Percentiles rank a stretch among this genome's conserved stretches.
Conservation (phyloP, 768 basidiomycete species). For the Leccinum disarticulatum region DNA sequence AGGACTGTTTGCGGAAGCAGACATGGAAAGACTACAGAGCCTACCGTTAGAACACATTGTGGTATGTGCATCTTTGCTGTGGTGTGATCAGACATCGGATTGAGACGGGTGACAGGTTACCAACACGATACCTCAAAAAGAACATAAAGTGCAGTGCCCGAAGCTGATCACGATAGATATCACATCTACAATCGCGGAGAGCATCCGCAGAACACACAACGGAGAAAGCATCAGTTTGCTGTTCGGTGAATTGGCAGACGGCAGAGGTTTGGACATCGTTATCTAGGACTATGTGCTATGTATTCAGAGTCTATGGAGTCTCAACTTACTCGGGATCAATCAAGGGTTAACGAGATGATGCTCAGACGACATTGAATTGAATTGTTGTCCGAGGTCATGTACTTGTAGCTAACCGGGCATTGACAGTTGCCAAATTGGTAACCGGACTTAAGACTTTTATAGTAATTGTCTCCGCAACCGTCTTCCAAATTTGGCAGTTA, state of each 20-base stretch:
- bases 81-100: neutral
- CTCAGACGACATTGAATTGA: no score
- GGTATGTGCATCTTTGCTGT: slow-evolving; percentile 43
- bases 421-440: no score
- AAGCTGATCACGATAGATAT: slow-evolving; percentile 92
- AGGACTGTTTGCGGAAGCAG: slow-evolving; percentile 81
- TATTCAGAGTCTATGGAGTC: neutral
- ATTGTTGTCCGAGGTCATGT: no score
- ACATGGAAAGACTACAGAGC: slow-evolving; percentile 62
- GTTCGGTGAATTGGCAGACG: slow-evolving; percentile 80
- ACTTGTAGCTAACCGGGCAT: no score
- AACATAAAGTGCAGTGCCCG: slow-evolving; percentile 57
- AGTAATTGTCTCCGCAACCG: no score
- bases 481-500: no score
- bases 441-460: no score
- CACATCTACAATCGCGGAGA: slow-evolving; percentile 90
- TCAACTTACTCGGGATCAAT: neutral
- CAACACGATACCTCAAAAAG: slow-evolving; percentile 87
- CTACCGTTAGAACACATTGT: slow-evolving; percentile 85
- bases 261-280: slow-evolving; percentile 30
- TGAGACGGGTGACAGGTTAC: slow-evolving; percentile 63
- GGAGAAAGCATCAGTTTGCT: slow-evolving; percentile 89
- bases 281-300: slow-evolving; percentile 10
- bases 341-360: no score
- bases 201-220: slow-evolving; percentile 91